phyloP scores from a whole-genome alignment of 2,329 filamentous ascomycete species.

The Fusarium annulatum region DNA sequence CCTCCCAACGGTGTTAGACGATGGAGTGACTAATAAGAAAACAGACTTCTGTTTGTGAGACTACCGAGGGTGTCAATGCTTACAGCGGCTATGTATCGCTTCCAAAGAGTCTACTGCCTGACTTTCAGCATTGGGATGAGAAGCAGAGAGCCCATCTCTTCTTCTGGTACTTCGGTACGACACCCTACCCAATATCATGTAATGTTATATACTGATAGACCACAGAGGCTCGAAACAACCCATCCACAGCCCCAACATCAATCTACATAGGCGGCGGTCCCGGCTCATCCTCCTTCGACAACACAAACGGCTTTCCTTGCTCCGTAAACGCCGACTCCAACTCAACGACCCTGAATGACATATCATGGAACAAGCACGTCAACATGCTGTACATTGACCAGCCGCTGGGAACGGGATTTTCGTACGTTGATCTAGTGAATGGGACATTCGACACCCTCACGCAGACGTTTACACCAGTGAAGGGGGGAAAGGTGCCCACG shows the following conservation, averaged over 20 bases:
- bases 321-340: constrained; percentile 60
- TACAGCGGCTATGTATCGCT: constrained; percentile 42
- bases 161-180: constrained; percentile 56
- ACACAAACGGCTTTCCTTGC: constrained; percentile 66
- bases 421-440: constrained; percentile 60
- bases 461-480: constrained; percentile 36
- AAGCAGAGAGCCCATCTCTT: constrained; percentile 48
- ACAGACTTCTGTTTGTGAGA: constrained; percentile 41
- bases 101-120: constrained; percentile 44
- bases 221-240: constrained; percentile 49
- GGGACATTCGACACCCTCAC: constrained; percentile 64
- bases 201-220: background rate
- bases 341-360: constrained; percentile 64
- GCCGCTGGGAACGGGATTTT: constrained; percentile 74
- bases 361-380: constrained; percentile 67
- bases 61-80: constrained; percentile 33
- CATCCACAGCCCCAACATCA: constrained; percentile 45
- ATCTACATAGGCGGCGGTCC: constrained; percentile 75
- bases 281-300: constrained; percentile 69
- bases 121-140: constrained; percentile 30
- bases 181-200: background rate
- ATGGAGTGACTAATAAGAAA: background rate
- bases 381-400: constrained; percentile 65
- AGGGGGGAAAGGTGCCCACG: background rate
- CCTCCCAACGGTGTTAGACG: rapidly evolving